These are phyloP conservation scores for Pseudogymnoascus sp. DNA, from an alignment of 2,329 filamentous ascomycete genomes.

Conservation along the genomic window DNA sequence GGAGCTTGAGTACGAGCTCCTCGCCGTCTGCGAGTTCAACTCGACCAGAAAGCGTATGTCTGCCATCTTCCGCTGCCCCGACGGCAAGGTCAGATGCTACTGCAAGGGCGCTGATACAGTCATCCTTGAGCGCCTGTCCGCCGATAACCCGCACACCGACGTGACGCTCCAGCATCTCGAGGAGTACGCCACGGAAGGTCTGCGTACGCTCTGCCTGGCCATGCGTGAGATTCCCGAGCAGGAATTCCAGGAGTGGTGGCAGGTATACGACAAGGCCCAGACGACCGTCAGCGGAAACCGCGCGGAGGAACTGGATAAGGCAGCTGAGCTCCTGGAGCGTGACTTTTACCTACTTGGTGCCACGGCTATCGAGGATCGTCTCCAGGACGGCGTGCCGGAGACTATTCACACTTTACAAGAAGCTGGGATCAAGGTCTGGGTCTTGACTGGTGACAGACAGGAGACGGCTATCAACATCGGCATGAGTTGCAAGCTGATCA, in stretches of 20 bases:
- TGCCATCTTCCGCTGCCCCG: constrained; percentile 89
- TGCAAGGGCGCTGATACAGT: constrained; percentile 97
- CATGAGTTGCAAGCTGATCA: constrained; percentile 98
- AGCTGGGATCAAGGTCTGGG: constrained; percentile 98
- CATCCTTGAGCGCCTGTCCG: constrained; percentile 80
- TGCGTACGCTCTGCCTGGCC: constrained; percentile 88
- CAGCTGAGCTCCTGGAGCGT: constrained; percentile 88
- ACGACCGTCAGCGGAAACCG: constrained; percentile 90
- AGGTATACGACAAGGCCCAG: constrained; percentile 77
- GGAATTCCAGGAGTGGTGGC: constrained; percentile 81
- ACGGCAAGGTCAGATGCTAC: constrained; percentile 89
- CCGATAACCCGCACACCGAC: constrained; percentile 81
- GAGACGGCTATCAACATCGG: constrained; percentile 99
- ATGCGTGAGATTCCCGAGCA: constrained; percentile 88
- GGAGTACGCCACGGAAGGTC: constrained; percentile 93
- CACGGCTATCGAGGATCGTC: constrained; percentile 92
- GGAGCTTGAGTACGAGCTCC: constrained; percentile 75
- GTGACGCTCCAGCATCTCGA: constrained; percentile 91
- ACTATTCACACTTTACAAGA: constrained; percentile 96
- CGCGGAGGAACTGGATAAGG: constrained; percentile 93
- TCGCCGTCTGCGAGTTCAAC: constrained; percentile 99
- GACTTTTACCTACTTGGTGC: constrained; percentile 88
- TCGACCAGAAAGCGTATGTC: constrained; percentile 97
- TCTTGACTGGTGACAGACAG: constrained; percentile 92
- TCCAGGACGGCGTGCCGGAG: constrained; percentile 95